These are phyloP conservation scores for Suillus alpinus DNA, from an alignment of 768 basidiomycete genomes.

Conservation along the genomic window DNA sequence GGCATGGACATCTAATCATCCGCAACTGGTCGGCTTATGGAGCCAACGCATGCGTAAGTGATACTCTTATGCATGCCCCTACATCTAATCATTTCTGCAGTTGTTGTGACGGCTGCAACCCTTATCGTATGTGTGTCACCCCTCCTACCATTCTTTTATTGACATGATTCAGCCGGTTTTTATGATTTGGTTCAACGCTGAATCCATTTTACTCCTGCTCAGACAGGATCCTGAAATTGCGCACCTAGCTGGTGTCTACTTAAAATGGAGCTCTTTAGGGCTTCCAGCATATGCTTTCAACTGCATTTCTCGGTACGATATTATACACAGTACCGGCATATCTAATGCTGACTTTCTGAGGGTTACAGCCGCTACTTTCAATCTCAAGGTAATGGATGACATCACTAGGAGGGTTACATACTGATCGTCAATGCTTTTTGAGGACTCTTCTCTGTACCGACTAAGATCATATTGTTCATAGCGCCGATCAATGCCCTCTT, in stretches of 20 bases:
- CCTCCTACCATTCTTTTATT: background rate
- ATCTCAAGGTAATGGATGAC: conserved; percentile 50
- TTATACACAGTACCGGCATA: background rate
- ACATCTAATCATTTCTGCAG: conserved; percentile 31
- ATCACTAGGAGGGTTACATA: conserved; percentile 23
- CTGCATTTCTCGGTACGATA: conserved; percentile 45
- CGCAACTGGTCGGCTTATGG: conserved; percentile 87
- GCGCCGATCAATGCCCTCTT: conserved; percentile 84
- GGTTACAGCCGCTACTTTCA: conserved; percentile 53
- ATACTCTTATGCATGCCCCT: background rate
- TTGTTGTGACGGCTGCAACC: conserved; percentile 54
- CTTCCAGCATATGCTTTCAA: conserved; percentile 74
- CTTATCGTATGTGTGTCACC: conserved; percentile 51
- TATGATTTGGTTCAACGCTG: conserved; percentile 80
- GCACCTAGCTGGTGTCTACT: conserved; percentile 68
- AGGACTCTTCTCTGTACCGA: conserved; percentile 78
- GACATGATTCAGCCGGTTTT: conserved; percentile 43
- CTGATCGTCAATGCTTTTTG: conserved; percentile 16
- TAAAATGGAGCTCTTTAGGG: conserved; percentile 73
- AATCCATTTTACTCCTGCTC: conserved; percentile 69
- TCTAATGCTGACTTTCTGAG: background rate
- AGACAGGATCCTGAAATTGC: conserved; percentile 87
- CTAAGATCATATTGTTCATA: conserved; percentile 75
- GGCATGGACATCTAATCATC: conserved; percentile 89
- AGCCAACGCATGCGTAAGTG: conserved; percentile 79